Evolutionary conservation across 2,329 filamentous ascomycete species (phyloP), one percentile per base, ranked within the genome.

Genomic region (Cladosporium colombiae): DNA sequence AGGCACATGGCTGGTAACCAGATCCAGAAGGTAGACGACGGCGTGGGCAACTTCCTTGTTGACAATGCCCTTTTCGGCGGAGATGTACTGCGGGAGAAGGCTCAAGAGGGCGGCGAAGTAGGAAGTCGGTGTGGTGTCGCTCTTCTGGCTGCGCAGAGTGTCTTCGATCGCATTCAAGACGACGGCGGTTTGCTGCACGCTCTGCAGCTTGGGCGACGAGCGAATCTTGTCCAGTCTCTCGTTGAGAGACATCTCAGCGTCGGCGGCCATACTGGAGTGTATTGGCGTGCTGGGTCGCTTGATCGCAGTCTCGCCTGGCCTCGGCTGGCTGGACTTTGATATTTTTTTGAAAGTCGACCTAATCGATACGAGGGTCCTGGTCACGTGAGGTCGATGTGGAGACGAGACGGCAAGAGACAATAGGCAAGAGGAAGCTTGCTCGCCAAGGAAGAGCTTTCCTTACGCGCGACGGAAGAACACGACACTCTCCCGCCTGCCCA

Each of bases 161-260:
- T 96, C 91, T 79, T 99, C 95, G 74, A 99, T 91, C 68, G 94
- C 93, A 71, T 89, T 88, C 70, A 99, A 88, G 68, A 99, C 89
- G 73, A 96, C 88, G 68, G 89, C 90, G 69, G 91, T 94, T 86
- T 93, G 92, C 79, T 96, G 89, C 81, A 97, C 93, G 78, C 91
- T 97, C 80, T 98, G 92, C 74, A 97, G 88, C 80, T 96, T 97
- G 65, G 95, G 95, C 77, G 91, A 80, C 71, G 81, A 95, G 81
- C 95, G 91, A 79, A 98, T 97, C 86, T 96, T 97, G 82, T 94
- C 91, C 78, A 99, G 88, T 84, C 93, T 96, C 84, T 97, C 94
- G 78, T 91, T 88, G 75, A 98, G 82, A 79, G 88, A 87, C 81
- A 82, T 82, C 31, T 53, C 35, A 56, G 37, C 62, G 62, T 65